Base-by-base conservation (phyloP, 441 rosid genomes). In the Erodium chrysanthum region DNA sequence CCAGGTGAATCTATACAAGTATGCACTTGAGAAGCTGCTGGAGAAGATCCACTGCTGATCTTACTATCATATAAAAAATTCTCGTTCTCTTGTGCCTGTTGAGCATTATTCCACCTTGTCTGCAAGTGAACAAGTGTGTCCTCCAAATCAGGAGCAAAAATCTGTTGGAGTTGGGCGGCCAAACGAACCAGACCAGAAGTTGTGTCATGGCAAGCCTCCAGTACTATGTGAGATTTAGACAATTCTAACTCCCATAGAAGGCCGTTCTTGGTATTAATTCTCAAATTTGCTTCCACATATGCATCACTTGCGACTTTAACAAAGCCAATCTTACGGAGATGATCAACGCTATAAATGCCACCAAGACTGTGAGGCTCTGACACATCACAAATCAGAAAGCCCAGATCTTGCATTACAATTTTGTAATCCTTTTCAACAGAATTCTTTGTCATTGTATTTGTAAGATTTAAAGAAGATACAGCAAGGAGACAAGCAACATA, bases 61-160 rank as follows among this genome's bases (percentile, higher is more conserved):
- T 35, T 35, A 35, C 9, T 35, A 7, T 35, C 40, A 35, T 35
- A 35, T 0, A 65, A 78, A 20, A 75, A 67, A 70, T 72, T 76
- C 59, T 73, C 84, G 73, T 74, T 70, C 66, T 78, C 83, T 69
- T 81, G 86, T 68, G 83, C 82, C 83, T 78, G 80, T 77, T 83
- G 86, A 74, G 83, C 74, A 66, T 79, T 81, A 77, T 86, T 82
- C 93, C 97, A 96, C 74, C 98, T 84, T 70, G 83, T 82, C 82
- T 96, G 99, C 77, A 96, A 76, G 82, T 92, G 96, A 71, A 83
- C 85, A 76, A 87, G 76, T 46, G 96, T 83, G 79, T 90, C 96
- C 85, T 96, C 99, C 78, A 88, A 67, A 70, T 90, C 96, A 74
- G 99, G 99, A 67, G 96, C 97, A 81, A 88, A 76, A 59, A 96